Percentiles rank a stretch among this genome's conserved stretches.
phyloP scores from a whole-genome alignment of 2,329 filamentous ascomycete species.

The Dissoconium aciculare region DNA sequence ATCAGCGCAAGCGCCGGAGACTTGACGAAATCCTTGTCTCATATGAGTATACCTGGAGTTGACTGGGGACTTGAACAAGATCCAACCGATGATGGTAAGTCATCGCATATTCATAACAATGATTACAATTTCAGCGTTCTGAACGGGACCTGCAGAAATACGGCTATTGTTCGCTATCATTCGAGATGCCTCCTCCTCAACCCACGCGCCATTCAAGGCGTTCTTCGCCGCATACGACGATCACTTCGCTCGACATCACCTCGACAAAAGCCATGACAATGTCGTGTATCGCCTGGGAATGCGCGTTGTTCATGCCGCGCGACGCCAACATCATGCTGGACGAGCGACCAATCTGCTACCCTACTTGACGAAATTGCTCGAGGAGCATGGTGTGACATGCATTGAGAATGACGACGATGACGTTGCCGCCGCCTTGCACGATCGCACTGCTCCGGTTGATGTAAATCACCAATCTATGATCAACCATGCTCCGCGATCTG shows the following conservation, averaged over 20 bases:
- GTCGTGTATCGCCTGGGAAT: slow-evolving; percentile 67
- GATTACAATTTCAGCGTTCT: neutral
- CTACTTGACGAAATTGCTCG: slow-evolving; percentile 17
- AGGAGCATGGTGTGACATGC: slow-evolving; percentile 13
- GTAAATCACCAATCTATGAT: too few relatives aligned
- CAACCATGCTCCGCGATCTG: too few relatives aligned
- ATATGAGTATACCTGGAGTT: slow-evolving; percentile 20
- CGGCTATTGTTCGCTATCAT: slow-evolving; percentile 65
- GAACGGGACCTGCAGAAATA: slow-evolving; percentile 48
- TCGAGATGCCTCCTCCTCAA: slow-evolving; percentile 50
- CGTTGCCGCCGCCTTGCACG: slow-evolving; percentile 23
- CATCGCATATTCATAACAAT: too few relatives aligned
- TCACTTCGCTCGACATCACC: slow-evolving; percentile 53
- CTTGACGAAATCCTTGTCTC: slow-evolving; percentile 12
- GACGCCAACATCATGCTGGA: slow-evolving; percentile 11
- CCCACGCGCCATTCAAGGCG: slow-evolving; percentile 55
- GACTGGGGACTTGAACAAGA: slow-evolving; percentile 26
- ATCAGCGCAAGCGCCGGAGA: slow-evolving; percentile 24
- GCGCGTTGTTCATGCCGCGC: slow-evolving; percentile 47
- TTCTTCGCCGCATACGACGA: slow-evolving; percentile 70
- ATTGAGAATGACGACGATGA: slow-evolving; percentile 12
- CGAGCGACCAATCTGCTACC: slow-evolving; percentile 14
- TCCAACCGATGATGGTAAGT: slow-evolving; percentile 28
- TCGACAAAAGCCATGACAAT: slow-evolving; percentile 58
- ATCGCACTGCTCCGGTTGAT: slow-evolving; percentile 19